Percentiles rank a stretch among this genome's conserved stretches.
Evolutionary conservation across 805 yeast species (phyloP).

Genomic region (Citeromyces nyonsensis): DNA sequence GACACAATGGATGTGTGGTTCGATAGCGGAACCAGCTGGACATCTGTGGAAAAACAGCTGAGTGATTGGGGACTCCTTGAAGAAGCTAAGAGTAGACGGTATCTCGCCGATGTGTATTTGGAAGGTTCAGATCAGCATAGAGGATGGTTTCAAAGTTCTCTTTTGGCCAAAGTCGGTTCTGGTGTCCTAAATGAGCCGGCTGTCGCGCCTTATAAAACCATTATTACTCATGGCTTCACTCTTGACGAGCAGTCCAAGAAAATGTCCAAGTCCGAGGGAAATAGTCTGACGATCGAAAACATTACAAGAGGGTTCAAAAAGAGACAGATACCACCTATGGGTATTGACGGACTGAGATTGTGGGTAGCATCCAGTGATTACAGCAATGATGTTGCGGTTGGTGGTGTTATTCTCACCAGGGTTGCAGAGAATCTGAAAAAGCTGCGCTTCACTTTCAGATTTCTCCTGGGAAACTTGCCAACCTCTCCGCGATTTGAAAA

Average conservation of each 20-base stretch:
- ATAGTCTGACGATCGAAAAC: slow-evolving; percentile 54
- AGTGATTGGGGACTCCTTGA: slow-evolving; percentile 17
- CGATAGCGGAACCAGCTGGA: slow-evolving; percentile 94
- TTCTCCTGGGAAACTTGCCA: slow-evolving; percentile 63
- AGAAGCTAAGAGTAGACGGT: slow-evolving; percentile 17
- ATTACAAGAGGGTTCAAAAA: slow-evolving; percentile 47
- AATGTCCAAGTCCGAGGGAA: slow-evolving; percentile 91
- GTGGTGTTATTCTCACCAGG: slow-evolving; percentile 55
- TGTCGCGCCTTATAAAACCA: slow-evolving; percentile 45
- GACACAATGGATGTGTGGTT: slow-evolving; percentile 99
- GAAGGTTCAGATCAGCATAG: slow-evolving; percentile 99
- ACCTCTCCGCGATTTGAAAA: slow-evolving; percentile 16
- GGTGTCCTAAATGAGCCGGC: slow-evolving; percentile 1
- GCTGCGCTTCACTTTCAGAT: slow-evolving; percentile 67
- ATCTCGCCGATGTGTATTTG: slow-evolving; percentile 67
- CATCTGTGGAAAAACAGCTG: slow-evolving; percentile 28
- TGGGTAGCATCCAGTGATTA: slow-evolving; percentile 88
- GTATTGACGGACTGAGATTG: slow-evolving; percentile 81
- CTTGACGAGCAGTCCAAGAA: slow-evolving; percentile 75
- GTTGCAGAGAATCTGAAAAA: slow-evolving; percentile 75
- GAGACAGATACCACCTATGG: slow-evolving; percentile 43
- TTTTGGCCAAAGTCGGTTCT: slow-evolving; percentile 56
- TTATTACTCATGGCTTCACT: slow-evolving; percentile 89
- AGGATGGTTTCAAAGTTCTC: slow-evolving; percentile 96
- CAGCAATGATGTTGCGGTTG: slow-evolving; percentile 63